phyloP scores from a whole-genome alignment of 2,329 filamentous ascomycete species.

The Aspergillus quadricinctus region DNA sequence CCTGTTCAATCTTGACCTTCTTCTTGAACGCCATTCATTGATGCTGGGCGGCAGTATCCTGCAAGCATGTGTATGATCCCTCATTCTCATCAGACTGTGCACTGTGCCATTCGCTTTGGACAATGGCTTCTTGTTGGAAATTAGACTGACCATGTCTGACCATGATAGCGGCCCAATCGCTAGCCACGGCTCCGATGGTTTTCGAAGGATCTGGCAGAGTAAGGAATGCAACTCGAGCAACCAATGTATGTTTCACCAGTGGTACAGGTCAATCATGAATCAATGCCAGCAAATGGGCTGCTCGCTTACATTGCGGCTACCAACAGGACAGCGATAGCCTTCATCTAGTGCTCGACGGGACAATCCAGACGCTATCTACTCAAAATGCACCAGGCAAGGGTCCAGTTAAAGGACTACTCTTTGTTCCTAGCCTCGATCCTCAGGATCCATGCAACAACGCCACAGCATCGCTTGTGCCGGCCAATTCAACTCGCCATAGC shows the following conservation, averaged over 20 bases:
- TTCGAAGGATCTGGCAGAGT: conserved; percentile 32
- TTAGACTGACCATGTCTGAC: not conserved
- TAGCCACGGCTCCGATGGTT: conserved; percentile 31
- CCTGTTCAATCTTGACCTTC: not conserved
- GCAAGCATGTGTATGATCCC: conserved; percentile 8
- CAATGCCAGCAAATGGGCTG: not conserved
- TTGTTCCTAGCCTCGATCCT: conserved; percentile 66
- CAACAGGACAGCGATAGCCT: conserved; percentile 30
- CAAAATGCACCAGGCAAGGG: conserved; percentile 59
- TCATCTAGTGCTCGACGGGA: conserved; percentile 40
- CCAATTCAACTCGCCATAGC: conserved; percentile 67
- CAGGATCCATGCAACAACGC: conserved; percentile 60
- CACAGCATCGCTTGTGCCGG: conserved; percentile 63
- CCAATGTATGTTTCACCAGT: conserved; percentile 30
- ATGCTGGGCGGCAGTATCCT: not conserved
- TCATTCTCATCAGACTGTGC: not conserved
- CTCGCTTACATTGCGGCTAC: not conserved
- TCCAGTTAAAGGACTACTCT: conserved; percentile 73
- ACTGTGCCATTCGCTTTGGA: not conserved
- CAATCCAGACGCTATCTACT: conserved; percentile 72
- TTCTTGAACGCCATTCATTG: not conserved
- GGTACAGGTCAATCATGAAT: not conserved
- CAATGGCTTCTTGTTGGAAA: not conserved
- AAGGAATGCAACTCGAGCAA: conserved; percentile 27
- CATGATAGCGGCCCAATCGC: conserved; percentile 20